Percentiles rank a stretch among this genome's conserved stretches.
Conservation (phyloP, 140 eudicot species). For the Bidens hawaiensis region DNA sequence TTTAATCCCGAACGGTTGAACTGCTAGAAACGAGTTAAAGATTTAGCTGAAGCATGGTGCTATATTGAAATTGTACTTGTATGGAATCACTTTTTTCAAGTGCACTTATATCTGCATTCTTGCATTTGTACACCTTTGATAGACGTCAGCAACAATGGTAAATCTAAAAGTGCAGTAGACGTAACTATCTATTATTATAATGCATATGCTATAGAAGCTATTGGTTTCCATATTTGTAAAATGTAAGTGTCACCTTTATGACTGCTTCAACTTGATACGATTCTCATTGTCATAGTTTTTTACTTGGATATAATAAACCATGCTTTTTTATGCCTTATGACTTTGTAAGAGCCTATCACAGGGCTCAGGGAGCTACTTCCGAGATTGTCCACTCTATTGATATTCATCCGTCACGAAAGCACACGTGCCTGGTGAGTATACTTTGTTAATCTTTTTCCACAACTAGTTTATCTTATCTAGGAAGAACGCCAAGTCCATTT, state of each 20-base stretch:
- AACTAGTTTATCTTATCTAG: background rate
- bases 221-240: background rate
- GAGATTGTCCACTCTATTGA: conserved; percentile 88
- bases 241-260: background rate
- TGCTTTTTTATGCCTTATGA: too few relatives aligned
- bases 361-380: conserved; percentile 56
- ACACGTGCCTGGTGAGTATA: conserved; percentile 74
- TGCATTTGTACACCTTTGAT: conserved; percentile 1
- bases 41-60: background rate
- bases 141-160: background rate
- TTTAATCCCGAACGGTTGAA: background rate
- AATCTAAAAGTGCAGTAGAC: background rate
- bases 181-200: background rate
- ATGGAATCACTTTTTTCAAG: background rate
- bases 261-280: background rate
- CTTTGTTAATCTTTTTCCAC: background rate
- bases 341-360: conserved; percentile 23
- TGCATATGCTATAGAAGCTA: background rate
- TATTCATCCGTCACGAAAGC: conserved; percentile 89
- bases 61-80: background rate
- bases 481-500: background rate
- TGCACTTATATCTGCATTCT: background rate
- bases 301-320: too few relatives aligned
- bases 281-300: background rate
- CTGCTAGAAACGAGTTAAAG: background rate